phyloP scores from a whole-genome alignment of 1,284 basidiomycete genomes.

The Meira miltonrushii region DNA sequence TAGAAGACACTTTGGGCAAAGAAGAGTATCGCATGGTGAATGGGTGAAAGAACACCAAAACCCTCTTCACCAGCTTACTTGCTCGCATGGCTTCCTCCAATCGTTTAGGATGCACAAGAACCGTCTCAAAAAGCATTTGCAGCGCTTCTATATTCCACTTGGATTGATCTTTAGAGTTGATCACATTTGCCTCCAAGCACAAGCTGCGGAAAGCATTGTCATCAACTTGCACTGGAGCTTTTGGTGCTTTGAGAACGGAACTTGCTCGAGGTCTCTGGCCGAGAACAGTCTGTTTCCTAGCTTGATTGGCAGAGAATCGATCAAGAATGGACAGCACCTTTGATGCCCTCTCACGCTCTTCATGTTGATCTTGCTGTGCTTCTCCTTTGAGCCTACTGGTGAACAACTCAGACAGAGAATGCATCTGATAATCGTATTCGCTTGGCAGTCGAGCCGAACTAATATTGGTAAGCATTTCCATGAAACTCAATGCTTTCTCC shows the following conservation, averaged over 20 bases:
- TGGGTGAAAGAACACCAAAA: conserved; percentile 90
- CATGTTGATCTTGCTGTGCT: conserved; percentile 17
- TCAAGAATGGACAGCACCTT: conserved; percentile 82
- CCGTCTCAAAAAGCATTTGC: conserved; percentile 84
- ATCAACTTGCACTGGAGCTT: conserved; percentile 65
- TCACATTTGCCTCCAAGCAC: conserved; percentile 60
- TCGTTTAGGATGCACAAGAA: conserved; percentile 81
- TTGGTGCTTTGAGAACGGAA: background rate
- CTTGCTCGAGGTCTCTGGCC: background rate
- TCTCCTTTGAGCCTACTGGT: conserved; percentile 69
- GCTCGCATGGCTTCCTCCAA: conserved; percentile 91
- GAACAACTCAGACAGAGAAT: conserved; percentile 83
- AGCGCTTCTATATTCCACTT: conserved; percentile 90
- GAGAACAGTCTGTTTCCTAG: background rate
- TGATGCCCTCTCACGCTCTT: conserved; percentile 71
- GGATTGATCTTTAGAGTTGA: conserved; percentile 77
- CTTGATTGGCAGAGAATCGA: conserved; percentile 66
- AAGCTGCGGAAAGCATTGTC: conserved; percentile 48
- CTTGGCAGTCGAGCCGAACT: conserved; percentile 84
- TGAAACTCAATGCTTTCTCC: conserved; percentile 70
- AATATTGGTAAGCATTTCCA: conserved; percentile 83
- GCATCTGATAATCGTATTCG: conserved; percentile 69
- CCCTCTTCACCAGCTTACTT: conserved; percentile 75
- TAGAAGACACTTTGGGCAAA: conserved; percentile 57
- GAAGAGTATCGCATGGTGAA: conserved; percentile 79